Percentiles rank a stretch among this genome's conserved stretches.
Evolutionary conservation across 352 stramenopile genomes (phyloP).

Genomic region (Globisporangium canariense): DNA sequence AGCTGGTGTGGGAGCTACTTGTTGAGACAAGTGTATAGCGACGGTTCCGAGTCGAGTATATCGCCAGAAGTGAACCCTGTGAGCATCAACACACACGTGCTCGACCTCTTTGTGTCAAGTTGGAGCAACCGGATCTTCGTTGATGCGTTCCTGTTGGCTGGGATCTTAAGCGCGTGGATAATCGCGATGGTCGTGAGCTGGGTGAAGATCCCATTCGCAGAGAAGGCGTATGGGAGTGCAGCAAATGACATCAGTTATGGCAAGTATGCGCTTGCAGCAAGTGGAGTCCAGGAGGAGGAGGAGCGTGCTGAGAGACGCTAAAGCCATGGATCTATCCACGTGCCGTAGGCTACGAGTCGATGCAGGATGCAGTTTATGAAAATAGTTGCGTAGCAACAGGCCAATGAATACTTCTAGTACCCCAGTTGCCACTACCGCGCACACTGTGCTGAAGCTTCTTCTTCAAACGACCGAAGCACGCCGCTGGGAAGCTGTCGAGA

Average conservation of each 20-base stretch:
- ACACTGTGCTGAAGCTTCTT: too few species aligned
- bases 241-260: not conserved
- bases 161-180: not conserved
- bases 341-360: too few species aligned
- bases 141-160: not conserved
- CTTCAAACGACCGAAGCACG: too few species aligned
- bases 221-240: not conserved
- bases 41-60: not conserved
- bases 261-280: not conserved
- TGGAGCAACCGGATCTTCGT: not conserved
- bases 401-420: too few species aligned
- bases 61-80: not conserved
- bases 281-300: not conserved
- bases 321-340: too few species aligned
- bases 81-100: not conserved
- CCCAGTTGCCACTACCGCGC: too few species aligned
- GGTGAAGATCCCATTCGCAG: not conserved
- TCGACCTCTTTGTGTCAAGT: not conserved
- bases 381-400: too few species aligned
- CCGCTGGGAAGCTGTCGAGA: too few species aligned
- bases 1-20: not conserved
- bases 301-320: not conserved
- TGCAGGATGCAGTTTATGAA: too few species aligned
- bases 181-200: not conserved
- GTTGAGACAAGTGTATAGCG: not conserved